These are phyloP conservation scores for Cucurbita argyrosperma DNA, from an alignment of 306 rosid genomes.

Conservation along the genomic window DNA sequence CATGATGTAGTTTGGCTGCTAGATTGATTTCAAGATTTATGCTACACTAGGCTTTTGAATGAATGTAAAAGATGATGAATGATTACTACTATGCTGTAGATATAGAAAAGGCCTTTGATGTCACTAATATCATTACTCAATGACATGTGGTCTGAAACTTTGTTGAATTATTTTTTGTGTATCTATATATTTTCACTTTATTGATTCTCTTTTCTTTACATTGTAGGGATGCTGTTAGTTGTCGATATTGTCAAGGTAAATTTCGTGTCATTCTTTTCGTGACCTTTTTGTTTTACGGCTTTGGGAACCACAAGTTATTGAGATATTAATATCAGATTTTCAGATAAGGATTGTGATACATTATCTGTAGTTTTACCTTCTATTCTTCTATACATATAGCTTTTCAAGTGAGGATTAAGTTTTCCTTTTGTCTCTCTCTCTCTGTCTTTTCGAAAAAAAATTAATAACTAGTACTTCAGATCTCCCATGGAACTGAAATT, in stretches of 20 bases:
- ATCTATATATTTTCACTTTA: constrained; percentile 5
- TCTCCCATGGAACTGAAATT: neutral
- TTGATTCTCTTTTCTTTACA: constrained; percentile 7
- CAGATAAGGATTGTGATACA: neutral
- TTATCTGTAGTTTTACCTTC: neutral
- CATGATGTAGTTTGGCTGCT: neutral
- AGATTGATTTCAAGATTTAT: neutral
- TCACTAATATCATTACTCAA: neutral
- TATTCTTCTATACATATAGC: neutral
- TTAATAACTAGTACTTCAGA: neutral
- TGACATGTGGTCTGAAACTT: neutral
- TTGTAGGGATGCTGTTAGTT: constrained; percentile 83
- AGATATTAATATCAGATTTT: neutral
- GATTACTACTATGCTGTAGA: neutral
- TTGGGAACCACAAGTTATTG: neutral
- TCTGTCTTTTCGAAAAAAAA: neutral
- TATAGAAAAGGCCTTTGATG: neutral
- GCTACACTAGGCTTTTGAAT: neutral
- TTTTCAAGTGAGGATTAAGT: neutral
- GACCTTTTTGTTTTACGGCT: neutral
- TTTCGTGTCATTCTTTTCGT: constrained; percentile 2
- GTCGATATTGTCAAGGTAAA: constrained; percentile 63
- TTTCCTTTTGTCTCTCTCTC: neutral
- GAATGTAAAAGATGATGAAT: neutral
- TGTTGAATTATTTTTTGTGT: neutral